Evolutionary conservation across 257 asterid species (phyloP), one percentile per base, ranked within the genome.

Genomic region (Solanum microdontum): DNA sequence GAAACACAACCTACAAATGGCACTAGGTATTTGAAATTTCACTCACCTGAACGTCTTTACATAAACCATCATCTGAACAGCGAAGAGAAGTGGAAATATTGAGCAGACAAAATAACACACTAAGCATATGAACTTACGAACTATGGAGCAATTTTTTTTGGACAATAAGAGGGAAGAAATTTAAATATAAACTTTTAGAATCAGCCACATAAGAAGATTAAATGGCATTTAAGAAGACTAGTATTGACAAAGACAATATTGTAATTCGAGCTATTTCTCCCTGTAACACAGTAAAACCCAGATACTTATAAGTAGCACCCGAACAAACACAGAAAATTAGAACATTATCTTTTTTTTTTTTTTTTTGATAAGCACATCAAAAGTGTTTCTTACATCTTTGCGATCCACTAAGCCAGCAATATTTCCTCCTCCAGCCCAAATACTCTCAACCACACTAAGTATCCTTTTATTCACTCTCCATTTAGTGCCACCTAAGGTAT

Each of bases 351-450:
- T 80, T 10, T 79, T 26, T 45, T 23, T 2, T 34, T 43, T 19
- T 2, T 21, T 80, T 80, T 28, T 15, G 84, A 45, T 45, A 80
- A 80, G 39, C 83, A 34, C 26, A 30, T 23, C 32, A 55, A 85
- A 15, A 79, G 69, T 26, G 76, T 73, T 84, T 88, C 98, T 92
- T 90, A 97, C 99, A 87, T 95, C 97, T 85, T 94, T 91, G 79
- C 98, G 94, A 87, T 93, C 91, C 62, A 97, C 99, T 73, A 97
- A 90, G 88, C 98, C 98, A 89, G 95, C 99, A 89, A 95, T 66
- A 86, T 94, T 91, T 87, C 99, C 99, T 76, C 98, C 99, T 36
- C 92, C 89, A 19, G 94, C 98, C 99, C 99, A 97, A 91, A 97
- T 91, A 91, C 88, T 91, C 92, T 97, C 99, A 86, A 95, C 98